Base-by-base conservation (phyloP, 257 asterid genomes). In the Scutellaria galericulata region DNA sequence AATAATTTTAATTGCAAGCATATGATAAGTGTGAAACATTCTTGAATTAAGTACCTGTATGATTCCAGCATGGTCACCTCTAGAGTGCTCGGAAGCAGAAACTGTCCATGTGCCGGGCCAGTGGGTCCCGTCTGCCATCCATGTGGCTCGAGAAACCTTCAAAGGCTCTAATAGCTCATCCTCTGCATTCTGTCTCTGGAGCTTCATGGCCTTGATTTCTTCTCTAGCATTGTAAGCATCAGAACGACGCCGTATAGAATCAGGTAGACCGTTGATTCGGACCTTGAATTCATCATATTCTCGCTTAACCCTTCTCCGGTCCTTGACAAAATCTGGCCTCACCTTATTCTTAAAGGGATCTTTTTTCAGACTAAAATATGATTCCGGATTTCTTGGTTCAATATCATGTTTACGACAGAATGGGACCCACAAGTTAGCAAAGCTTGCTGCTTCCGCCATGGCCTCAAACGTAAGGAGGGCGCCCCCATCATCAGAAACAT, bases 41-140 rank as follows among this genome's bases (percentile, higher is more conserved):
- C 15, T 22, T 6, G 7, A 70, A 15, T 51, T 5, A n/a, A n/a
- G 27, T 85, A 90, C 95, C 96, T 90, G 96, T 50, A 90, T 88
- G 77, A 90, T 88, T 68, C 95, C 96, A 0, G 96, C 95, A 75
- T 90, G 96, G 66, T 90, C 96, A 45, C 96, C 90, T 70, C 62
- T 80, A 2, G 96, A 82, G 78, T 90, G 95, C 84, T 90, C 93
- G 0, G 85, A 52, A 35, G 84, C 68, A 15, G 88, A 64, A 80
- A 65, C 79, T 14, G 77, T 53, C 96, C 95, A 90, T 11, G 96
- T 90, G 35, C 96, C 95, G 0, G 95, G 96, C 96, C 96, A 90
- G 76, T 88, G 93, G 52, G 96, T 86, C 39, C 91, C 95, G 77
- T 90, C 96, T 3, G 96, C 96, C 96, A 90, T 90, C 96, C 96